Base-by-base conservation (phyloP, 371 early-diverging fungal species). In the Mucor indicus region DNA sequence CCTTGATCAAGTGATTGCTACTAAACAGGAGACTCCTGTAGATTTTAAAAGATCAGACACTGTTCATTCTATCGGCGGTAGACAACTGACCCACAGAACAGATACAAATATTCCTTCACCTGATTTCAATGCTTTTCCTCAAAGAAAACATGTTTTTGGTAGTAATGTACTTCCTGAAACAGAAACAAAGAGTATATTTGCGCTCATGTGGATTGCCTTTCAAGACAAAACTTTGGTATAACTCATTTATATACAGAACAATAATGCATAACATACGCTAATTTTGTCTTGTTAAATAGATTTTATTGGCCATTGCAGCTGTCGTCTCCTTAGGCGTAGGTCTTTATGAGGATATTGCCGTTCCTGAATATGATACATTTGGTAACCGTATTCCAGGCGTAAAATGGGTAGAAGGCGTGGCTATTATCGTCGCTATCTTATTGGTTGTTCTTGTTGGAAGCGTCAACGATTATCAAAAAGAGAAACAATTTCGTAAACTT, bases 401-500 rank as follows among this genome's bases (percentile, higher is more conserved):
- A 38, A 70, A 79, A 16, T 89, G 89, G 89, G 83, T 86, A 5
- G 89, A 89, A 61, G 89, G 89, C 40, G 78, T 85, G 1, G 87
- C 86, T 32, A 89, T 93, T 55, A 63, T 93, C 30, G 70, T 83
- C 8, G 91, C 91, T n/a, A 86, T 94, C 40, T 27, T 89, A 8
- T 68, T 92, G 45, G 92, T 94, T 30, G 86, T 96, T 23, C 39
- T 86, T 30, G 86, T 87, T 36, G 85, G 86, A 1, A 79, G 87
- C 51, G 59, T 91, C 42, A 94, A 91, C 60, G 93, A 96, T 66
- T 91, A 71, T 57, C 87, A 88, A 53, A 93, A 94, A 62, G 91
- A 94, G 54, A 69, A 65, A n/a, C 91, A 92, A 62, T 93, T 94
- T 65, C 82, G 86, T 23, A 83, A 80, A 51, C 64, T 94, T 24